Base-by-base conservation (phyloP, 305 asterid genomes). In the Solanum aculeatissimum region DNA sequence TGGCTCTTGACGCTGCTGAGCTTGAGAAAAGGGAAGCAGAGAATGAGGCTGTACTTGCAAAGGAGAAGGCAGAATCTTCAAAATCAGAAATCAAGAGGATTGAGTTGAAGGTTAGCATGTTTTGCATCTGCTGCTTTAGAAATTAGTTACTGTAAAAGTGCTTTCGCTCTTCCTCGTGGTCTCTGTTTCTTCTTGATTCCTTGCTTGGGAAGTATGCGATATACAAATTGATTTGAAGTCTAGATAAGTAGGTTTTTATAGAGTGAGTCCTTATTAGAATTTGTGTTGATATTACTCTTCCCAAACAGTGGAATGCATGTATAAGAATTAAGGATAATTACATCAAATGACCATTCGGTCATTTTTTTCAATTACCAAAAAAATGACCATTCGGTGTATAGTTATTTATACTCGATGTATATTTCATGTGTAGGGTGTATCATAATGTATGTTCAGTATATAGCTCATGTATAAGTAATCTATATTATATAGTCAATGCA, bases 11-110 rank as follows among this genome's bases (percentile, higher is more conserved):
- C 82, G 47, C 90, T 53, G 94, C 97, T 82, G 84, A 92, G 86
- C 93, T 91, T 84, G 94, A 88, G 84, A 95, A 93, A 87, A 94
- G 88, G 89, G 90, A 90, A 85, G 93, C 97, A 65, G 94, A 95
- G 88, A 86, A 89, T 83, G 98, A 96, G 91, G 92, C 88, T 83
- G 90, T 89, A 83, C 72, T 93, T 91, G 87, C 90, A 49, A 93
- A 93, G 89, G 97, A 91, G 91, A 91, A 84, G 81, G 92, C 92
- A 77, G 95, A 91, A 88, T 89, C 89, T 40, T 90, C 89, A 86
- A 89, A 90, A 86, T 90, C 92, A 55, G 98, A 96, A 89, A 88
- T 90, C 89, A 92, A 89, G 92, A 90, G 97, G 91, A 91, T 94
- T 83, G 92, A 91, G 89, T 84, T 89, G 90, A 90, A 90, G 98